phyloP scores from a whole-genome alignment of 140 eudicot genomes.

The Oenanthe javanica region DNA sequence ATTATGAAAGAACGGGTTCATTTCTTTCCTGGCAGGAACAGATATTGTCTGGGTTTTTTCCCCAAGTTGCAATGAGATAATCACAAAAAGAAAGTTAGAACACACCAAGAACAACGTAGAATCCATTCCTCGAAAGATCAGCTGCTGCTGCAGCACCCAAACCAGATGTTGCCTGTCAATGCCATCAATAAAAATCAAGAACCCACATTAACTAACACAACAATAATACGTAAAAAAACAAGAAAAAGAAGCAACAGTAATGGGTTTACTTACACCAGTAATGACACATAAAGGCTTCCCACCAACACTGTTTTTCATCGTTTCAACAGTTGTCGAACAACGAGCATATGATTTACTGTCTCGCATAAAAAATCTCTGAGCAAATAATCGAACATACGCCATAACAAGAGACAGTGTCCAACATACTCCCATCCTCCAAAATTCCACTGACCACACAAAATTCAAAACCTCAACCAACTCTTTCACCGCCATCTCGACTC shows the following conservation, averaged over 20 bases:
- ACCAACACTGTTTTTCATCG: conserved; percentile 9
- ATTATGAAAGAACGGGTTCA: not conserved
- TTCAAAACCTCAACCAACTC: not conserved
- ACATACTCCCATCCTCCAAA: conserved; percentile 54
- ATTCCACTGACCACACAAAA: conserved; percentile 31
- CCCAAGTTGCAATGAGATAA: not conserved
- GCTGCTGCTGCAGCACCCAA: conserved; percentile 86
- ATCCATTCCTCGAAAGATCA: conserved; percentile 73
- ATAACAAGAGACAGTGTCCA: conserved; percentile 51
- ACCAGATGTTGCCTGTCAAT: conserved; percentile 81
- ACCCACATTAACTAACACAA: not conserved
- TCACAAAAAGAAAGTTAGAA: not conserved
- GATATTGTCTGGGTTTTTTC: not conserved
- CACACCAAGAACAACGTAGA: conserved; percentile 72
- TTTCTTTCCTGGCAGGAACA: not conserved
- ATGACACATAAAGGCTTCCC: conserved; percentile 44
- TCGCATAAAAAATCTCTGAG: conserved; percentile 12
- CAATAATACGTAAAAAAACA: not conserved
- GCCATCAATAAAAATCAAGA: conserved; percentile 5
- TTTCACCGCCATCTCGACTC: not conserved
- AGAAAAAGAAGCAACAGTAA: not conserved
- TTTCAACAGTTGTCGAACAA: conserved; percentile 15
- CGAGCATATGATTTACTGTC: conserved; percentile 16
- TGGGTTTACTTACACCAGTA: conserved; percentile 45
- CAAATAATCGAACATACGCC: conserved; percentile 34